Evolutionary conservation across 2,329 filamentous ascomycete genomes (phyloP).

Genomic region (Fusarium sp.): DNA sequence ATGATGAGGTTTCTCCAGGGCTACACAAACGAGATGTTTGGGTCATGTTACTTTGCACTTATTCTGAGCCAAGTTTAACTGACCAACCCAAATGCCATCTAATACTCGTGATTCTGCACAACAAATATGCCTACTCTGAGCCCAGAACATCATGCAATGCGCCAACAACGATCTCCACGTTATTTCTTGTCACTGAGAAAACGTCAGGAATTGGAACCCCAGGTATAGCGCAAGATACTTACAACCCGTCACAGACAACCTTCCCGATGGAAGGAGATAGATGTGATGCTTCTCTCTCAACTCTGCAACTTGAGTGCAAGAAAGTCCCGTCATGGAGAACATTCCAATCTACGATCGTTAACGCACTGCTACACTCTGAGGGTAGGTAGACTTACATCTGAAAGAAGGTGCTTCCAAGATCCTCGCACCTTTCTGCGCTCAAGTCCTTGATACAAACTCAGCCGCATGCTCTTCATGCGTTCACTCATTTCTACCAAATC

Average conservation of each 20-base stretch:
- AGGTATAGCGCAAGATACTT: neutral
- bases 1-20: neutral
- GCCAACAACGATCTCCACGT: neutral
- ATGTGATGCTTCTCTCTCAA: neutral
- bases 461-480: conserved; percentile 10
- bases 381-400: neutral
- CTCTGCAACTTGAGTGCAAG: neutral
- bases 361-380: neutral
- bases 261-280: neutral
- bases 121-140: neutral
- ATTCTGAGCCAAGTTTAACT: neutral
- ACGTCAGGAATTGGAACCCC: neutral
- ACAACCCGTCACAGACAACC: neutral
- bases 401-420: neutral
- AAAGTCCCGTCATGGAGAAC: neutral
- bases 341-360: neutral
- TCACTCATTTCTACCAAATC: conserved; percentile 12
- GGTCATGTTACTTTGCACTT: neutral
- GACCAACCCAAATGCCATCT: neutral
- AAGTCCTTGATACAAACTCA: neutral
- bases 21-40: neutral
- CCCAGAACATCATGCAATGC: neutral
- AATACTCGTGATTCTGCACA: neutral
- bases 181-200: neutral
- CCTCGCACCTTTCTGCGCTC: neutral